A percentile compares a stretch with the other conserved stretches of the same genome.
Conservation (phyloP, 2,329 filamentous ascomycete species). For the Nemania diffusa region DNA sequence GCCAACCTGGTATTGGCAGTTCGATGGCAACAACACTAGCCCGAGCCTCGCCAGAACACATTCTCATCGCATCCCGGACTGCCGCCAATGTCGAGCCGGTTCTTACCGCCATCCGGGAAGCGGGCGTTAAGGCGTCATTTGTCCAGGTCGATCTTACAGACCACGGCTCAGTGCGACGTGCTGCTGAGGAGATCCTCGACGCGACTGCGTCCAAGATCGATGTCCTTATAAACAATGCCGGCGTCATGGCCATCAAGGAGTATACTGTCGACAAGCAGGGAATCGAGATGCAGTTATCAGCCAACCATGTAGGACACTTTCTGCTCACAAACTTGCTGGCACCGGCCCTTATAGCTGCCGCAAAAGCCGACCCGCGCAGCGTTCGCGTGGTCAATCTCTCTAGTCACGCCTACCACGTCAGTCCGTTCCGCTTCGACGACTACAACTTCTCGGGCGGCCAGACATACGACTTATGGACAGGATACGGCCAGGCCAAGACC, state of each 20-base stretch:
- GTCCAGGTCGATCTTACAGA: constrained; percentile 42
- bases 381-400: constrained; percentile 51
- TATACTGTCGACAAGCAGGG: constrained; percentile 42
- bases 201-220: constrained; percentile 36
- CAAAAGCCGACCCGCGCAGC: not conserved
- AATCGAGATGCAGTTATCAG: constrained; percentile 55
- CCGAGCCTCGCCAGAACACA: constrained; percentile 33
- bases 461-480: constrained; percentile 54
- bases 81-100: constrained; percentile 37
- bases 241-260: constrained; percentile 40
- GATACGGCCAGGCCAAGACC: constrained; percentile 60
- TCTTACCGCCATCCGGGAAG: constrained; percentile 30
- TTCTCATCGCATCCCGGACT: constrained; percentile 41
- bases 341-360: constrained; percentile 36
- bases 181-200: constrained; percentile 39
- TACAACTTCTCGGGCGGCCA: constrained; percentile 52
- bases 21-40: constrained; percentile 38
- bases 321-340: constrained; percentile 57
- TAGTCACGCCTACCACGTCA: constrained; percentile 52
- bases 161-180: constrained; percentile 39
- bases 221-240: constrained; percentile 43
- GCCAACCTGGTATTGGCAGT: constrained; percentile 38
- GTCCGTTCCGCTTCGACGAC: constrained; percentile 56
- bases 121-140: constrained; percentile 38
- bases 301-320: constrained; percentile 62